Evolutionary conservation across 208 protist genomes (phyloP).

Genomic region (Trypanosoma scelopori): DNA sequence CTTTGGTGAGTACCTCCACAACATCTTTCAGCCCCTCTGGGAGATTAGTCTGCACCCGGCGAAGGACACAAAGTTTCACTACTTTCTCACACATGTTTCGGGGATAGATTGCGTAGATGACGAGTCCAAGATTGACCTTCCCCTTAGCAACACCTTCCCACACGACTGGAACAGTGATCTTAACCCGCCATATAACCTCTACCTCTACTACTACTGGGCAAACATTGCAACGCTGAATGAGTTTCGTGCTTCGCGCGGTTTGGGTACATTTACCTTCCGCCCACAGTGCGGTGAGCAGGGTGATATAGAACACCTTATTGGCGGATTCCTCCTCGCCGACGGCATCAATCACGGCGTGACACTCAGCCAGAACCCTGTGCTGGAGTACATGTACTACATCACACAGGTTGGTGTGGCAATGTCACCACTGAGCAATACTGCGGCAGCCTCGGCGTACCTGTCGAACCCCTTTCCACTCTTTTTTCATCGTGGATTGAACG

Average conservation of each 20-base stretch:
- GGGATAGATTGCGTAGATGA: slow-evolving; percentile 97
- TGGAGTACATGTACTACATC: slow-evolving; percentile 99
- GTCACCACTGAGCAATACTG: slow-evolving; percentile 99
- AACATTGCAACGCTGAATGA: slow-evolving; percentile 97
- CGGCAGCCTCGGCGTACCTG: slow-evolving; percentile 94
- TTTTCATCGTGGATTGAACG: slow-evolving; percentile 96
- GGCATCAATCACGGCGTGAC: slow-evolving; percentile 98
- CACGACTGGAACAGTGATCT: slow-evolving; percentile 90
- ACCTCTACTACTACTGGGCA: slow-evolving; percentile 98
- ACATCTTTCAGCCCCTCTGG: slow-evolving; percentile 98
- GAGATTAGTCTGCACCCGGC: slow-evolving; percentile 96
- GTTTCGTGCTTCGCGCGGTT: slow-evolving; percentile 82
- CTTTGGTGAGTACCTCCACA: slow-evolving; percentile 95
- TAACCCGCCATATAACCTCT: slow-evolving; percentile 99
- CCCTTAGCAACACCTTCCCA: slow-evolving; percentile 74
- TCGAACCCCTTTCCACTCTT: slow-evolving; percentile 96
- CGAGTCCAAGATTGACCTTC: slow-evolving; percentile 94
- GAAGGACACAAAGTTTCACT: slow-evolving; percentile 94
- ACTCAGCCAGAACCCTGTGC: slow-evolving; percentile 90
- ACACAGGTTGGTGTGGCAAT: slow-evolving; percentile 96
- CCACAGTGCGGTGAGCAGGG: slow-evolving; percentile 97
- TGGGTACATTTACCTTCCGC: slow-evolving; percentile 91
- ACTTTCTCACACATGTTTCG: slow-evolving; percentile 95
- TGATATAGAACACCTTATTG: slow-evolving; percentile 91
- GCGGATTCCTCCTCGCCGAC: slow-evolving; percentile 93